Base-by-base conservation (phyloP, 495 filamentous ascomycete species). In the Letharia columbiana region DNA sequence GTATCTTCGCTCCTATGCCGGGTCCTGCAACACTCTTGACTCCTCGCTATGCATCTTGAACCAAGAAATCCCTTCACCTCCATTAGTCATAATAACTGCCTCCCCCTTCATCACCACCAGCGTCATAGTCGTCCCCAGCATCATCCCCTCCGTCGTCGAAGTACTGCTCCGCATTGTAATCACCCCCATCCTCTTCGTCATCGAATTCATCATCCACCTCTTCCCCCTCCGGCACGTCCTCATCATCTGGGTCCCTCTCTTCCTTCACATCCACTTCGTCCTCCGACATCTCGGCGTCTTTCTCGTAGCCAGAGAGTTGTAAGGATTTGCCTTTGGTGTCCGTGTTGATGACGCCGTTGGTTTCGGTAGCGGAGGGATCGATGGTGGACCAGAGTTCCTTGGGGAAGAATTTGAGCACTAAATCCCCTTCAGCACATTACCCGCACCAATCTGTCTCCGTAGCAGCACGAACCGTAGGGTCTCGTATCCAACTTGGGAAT, bases 111-210 rank as follows among this genome's bases (percentile, higher is more conserved):
- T 82, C 82, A 39, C 76, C 82, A 13, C 73, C 78, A 61, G 75
- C 81, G 20, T 77, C 81, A 61, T 77, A 80, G n/a, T 77, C 77
- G 71, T 81, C 80, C 6, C 83, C 80, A 39, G 78, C 80, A 66
- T 74, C 78, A 42, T 88, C 85, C 65, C 83, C 85, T 11, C 85
- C 85, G 45, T 75, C 82, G 69, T 87, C 85, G 65, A 87, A 88
- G 76, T 87, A 87, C 60, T 85, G 79, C 67, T 87, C 85, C 0
- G 85, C 85, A 69, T 87, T 86, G 73, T 87, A 87, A 66, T 84
- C 82, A 1, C 80, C 82, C 13, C 79, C 82, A 28, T 84, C 82
- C 62, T 84, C 81, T 2, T 84, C 82, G 63, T 84, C 81, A 56
- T 80, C 77, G 58, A 82, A 85, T 49, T 86, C 80, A 68, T 86